These are phyloP conservation scores for Helotiales sp. DNA, from an alignment of 2,329 filamentous ascomycete species.

Conservation along the genomic window DNA sequence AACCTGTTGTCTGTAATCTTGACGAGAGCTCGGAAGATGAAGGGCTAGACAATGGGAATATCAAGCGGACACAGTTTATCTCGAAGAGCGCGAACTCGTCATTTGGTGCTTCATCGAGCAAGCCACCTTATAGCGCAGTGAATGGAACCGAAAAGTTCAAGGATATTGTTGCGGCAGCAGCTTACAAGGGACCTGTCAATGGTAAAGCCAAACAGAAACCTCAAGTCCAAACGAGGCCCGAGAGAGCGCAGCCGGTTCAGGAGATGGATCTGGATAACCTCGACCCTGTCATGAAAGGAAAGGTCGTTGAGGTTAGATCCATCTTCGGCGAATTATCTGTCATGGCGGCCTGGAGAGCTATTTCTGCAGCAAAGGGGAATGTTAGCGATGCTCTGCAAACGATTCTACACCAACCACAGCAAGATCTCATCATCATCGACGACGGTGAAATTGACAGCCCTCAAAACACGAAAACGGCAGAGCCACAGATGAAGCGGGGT, in stretches of 20 bases:
- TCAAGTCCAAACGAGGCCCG: slow-evolving; percentile 41
- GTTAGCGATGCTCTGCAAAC: slow-evolving; percentile 54
- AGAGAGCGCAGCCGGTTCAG: slow-evolving; percentile 46
- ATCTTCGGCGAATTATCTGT: slow-evolving; percentile 50
- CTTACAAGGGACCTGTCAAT: slow-evolving; percentile 15
- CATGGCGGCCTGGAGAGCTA: slow-evolving; percentile 47
- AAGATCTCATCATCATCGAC: slow-evolving; percentile 24
- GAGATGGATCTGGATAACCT: slow-evolving; percentile 51
- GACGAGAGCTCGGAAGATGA: slow-evolving; percentile 66
- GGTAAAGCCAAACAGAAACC: slow-evolving; percentile 4
- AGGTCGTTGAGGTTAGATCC: slow-evolving; percentile 31
- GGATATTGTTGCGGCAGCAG: slow-evolving; percentile 22
- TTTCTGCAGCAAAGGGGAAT: slow-evolving; percentile 51
- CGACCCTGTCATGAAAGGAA: slow-evolving; percentile 9
- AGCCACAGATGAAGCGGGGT: slow-evolving; percentile 52
- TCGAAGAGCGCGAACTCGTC: slow-evolving; percentile 42
- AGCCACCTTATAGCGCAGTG: slow-evolving; percentile 33
- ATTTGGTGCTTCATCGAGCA: slow-evolving; percentile 36
- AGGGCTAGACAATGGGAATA: slow-evolving; percentile 50
- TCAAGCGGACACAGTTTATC: slow-evolving; percentile 59
- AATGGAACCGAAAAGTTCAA: slow-evolving; percentile 44
- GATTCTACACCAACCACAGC: slow-evolving; percentile 39
- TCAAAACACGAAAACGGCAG: slow-evolving; percentile 35
- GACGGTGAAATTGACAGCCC: slow-evolving; percentile 37
- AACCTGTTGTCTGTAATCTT: slow-evolving; percentile 49